Conservation (phyloP, 2,329 filamentous ascomycete genomes). For the Nothopassalora personata region DNA sequence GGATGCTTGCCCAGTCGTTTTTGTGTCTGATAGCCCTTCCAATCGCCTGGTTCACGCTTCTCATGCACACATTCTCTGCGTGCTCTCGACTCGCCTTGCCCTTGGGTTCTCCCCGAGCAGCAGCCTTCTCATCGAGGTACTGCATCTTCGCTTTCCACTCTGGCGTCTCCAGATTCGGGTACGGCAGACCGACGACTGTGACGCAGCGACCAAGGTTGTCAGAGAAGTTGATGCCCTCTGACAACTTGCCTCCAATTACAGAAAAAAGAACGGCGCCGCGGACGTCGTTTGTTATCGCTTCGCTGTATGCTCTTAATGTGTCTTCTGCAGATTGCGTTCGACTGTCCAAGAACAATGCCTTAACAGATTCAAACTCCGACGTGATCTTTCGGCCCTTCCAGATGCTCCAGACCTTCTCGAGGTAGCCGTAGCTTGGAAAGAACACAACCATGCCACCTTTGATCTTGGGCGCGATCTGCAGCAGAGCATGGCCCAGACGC, state of each 20-base stretch:
- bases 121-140: slow-evolving; percentile 66
- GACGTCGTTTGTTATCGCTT: slow-evolving; percentile 50
- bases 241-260: slow-evolving; percentile 90
- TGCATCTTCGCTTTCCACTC: slow-evolving; percentile 92
- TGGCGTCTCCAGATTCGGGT: slow-evolving; percentile 80
- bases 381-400: slow-evolving; percentile 38
- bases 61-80: slow-evolving; percentile 94
- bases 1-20: slow-evolving; percentile 83
- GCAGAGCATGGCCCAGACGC: slow-evolving; percentile 67
- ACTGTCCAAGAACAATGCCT: slow-evolving; percentile 51
- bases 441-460: slow-evolving; percentile 91
- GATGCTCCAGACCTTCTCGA: slow-evolving; percentile 59
- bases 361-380: slow-evolving; percentile 14
- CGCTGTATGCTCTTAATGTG: slow-evolving; percentile 66
- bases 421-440: slow-evolving; percentile 90
- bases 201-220: slow-evolving; percentile 85
- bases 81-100: slow-evolving; percentile 63
- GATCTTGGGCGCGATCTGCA: slow-evolving; percentile 66
- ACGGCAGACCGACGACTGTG: slow-evolving; percentile 85
- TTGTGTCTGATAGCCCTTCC: slow-evolving; percentile 85
- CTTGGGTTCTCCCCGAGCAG: slow-evolving; percentile 31
- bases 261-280: slow-evolving; percentile 77
- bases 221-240: slow-evolving; percentile 97
- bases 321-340: slow-evolving; percentile 58
- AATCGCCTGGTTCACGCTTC: slow-evolving; percentile 94